phyloP scores from a whole-genome alignment of 441 rosid genomes.

The Populus hybrid region DNA sequence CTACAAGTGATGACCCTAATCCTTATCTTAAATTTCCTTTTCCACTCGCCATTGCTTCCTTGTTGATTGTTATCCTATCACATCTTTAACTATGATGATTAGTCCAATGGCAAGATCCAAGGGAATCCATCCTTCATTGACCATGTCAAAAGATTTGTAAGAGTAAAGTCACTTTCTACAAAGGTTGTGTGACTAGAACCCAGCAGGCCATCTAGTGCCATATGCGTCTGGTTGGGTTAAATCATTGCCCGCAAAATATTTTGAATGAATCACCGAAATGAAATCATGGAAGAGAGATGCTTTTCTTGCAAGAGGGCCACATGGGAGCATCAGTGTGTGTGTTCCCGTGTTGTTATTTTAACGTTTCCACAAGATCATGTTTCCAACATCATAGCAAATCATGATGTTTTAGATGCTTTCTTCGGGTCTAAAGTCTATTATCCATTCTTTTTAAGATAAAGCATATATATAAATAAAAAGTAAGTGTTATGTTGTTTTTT shows the following conservation, averaged over 20 bases:
- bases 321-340: slow-evolving; percentile 19
- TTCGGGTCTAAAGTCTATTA: neutral
- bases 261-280: neutral
- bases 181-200: slow-evolving; percentile 11
- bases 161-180: slow-evolving; percentile 21
- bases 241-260: neutral
- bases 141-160: slow-evolving; percentile 16
- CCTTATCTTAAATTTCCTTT: neutral
- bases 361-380: neutral
- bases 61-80: no score
- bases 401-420: slow-evolving; percentile 6
- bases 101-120: neutral
- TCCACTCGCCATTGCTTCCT: no score
- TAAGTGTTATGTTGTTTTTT: no score
- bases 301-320: slow-evolving; percentile 15
- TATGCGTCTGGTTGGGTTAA: neutral
- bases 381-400: slow-evolving; percentile 20
- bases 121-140: neutral
- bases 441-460: slow-evolving; percentile 7
- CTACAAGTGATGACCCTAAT: no score
- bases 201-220: slow-evolving; percentile 12
- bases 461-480: no score
- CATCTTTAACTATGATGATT: neutral
- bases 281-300: neutral
- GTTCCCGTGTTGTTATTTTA: neutral